These are phyloP conservation scores for Aspergillus costaricaensis DNA, from an alignment of 2,329 filamentous ascomycete species.

Conservation along the genomic window DNA sequence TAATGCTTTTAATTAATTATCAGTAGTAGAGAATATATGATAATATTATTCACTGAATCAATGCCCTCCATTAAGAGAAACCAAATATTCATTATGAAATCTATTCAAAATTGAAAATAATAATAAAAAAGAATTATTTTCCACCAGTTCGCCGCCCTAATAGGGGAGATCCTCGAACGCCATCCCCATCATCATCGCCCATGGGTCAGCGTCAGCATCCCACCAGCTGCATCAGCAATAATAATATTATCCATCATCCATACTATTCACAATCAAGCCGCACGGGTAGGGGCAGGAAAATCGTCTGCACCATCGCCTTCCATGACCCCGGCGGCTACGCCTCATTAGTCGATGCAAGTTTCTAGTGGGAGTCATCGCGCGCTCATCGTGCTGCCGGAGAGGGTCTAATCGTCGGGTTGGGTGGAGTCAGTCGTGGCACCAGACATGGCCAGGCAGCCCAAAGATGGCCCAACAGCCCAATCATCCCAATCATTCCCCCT, in stretches of 20 bases:
- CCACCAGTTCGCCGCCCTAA: background rate
- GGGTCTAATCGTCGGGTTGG: conserved; percentile 23
- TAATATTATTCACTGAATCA: background rate
- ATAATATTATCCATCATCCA: no score
- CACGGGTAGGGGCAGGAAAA: conserved; percentile 24
- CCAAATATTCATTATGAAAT: no score
- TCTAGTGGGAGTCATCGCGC: conserved; percentile 21
- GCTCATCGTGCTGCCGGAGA: conserved; percentile 23
- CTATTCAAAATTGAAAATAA: background rate
- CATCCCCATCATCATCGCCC: background rate
- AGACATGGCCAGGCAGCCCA: conserved; percentile 37
- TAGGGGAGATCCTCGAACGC: background rate
- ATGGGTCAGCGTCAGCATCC: background rate
- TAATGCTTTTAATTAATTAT: no score
- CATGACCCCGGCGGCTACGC: conserved; percentile 24
- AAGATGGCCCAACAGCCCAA: conserved; percentile 41
- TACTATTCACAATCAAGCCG: conserved; percentile 7
- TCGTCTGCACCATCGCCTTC: conserved; percentile 13
- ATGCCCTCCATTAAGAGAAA: background rate
- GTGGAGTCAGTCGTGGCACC: conserved; percentile 47
- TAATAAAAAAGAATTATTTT: background rate
- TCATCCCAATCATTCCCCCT: conserved; percentile 8
- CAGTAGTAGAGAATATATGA: background rate
- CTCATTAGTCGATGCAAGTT: conserved; percentile 35
- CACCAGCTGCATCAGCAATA: background rate